Percentiles rank a stretch among this genome's conserved stretches.
phyloP scores from a whole-genome alignment of 805 yeast genomes.

The Candida methanosorbosa region DNA sequence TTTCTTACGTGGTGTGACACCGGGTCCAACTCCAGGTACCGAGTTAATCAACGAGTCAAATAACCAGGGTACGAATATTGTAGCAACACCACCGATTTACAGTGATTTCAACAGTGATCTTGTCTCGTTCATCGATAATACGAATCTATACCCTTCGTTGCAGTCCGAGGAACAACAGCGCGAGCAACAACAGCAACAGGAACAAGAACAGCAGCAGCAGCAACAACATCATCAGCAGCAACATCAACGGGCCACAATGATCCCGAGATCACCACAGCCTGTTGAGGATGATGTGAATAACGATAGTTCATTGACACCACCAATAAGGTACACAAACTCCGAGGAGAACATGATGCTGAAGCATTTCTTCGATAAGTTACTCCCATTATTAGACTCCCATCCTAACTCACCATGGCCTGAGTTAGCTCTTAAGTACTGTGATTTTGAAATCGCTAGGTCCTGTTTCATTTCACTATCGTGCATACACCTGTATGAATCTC shows the following conservation, averaged over 20 bases:
- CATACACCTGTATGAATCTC: constrained; percentile 47
- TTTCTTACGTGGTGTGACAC: no score
- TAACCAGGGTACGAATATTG: no score
- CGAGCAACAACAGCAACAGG: constrained; percentile 7
- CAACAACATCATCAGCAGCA: neutral
- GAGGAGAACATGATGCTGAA: constrained; percentile 48
- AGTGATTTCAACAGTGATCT: constrained; percentile 9
- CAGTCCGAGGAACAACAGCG: neutral
- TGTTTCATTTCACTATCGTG: constrained; percentile 50
- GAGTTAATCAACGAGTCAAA: no score
- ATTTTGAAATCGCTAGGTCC: constrained; percentile 47
- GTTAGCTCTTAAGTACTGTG: constrained; percentile 46
- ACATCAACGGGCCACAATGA: no score
- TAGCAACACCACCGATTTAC: no score
- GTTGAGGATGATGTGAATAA: neutral
- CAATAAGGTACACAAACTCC: constrained; percentile 23
- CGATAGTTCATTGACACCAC: neutral
- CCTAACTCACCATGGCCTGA: constrained; percentile 58
- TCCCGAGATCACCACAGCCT: no score
- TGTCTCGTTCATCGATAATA: constrained; percentile 10
- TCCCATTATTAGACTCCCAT: constrained; percentile 49
- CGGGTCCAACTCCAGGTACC: no score
- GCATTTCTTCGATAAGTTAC: constrained; percentile 45
- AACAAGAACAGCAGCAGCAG: constrained; percentile 6
- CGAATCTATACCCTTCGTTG: constrained; percentile 7